phyloP scores from a whole-genome alignment of 208 protist genomes.

The Porcisia deanei region DNA sequence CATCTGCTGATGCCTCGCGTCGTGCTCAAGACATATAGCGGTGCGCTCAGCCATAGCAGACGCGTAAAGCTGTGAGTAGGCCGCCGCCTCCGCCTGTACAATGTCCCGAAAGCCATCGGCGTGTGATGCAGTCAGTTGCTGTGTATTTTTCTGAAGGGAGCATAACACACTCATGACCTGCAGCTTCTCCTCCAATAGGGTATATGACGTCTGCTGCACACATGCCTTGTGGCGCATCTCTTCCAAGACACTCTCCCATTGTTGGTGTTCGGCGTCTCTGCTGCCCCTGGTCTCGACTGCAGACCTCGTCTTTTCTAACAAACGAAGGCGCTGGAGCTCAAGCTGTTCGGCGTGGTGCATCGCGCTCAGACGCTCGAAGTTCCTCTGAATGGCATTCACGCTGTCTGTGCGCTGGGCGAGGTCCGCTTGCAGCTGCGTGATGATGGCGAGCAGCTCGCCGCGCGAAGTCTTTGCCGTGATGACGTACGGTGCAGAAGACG shows the following conservation, averaged over 20 bases:
- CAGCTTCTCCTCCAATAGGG: background rate
- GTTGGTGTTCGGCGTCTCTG: slow-evolving; percentile 7
- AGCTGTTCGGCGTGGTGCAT: slow-evolving; percentile 66
- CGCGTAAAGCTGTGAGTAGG: background rate
- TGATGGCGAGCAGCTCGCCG: slow-evolving; percentile 38
- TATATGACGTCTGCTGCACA: background rate
- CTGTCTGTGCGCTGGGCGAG: slow-evolving; percentile 70
- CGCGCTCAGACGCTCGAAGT: slow-evolving; percentile 83
- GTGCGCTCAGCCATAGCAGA: background rate
- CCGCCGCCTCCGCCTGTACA: slow-evolving; percentile 1
- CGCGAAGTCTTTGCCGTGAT: slow-evolving; percentile 38
- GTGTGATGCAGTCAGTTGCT: slow-evolving; percentile 1
- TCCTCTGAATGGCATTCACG: slow-evolving; percentile 91
- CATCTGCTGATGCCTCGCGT: slow-evolving; percentile 3
- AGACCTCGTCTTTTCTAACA: slow-evolving; percentile 17
- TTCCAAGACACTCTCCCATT: slow-evolving; percentile 1
- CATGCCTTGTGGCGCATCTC: background rate
- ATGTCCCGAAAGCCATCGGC: background rate
- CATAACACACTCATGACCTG: background rate
- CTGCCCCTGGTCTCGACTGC: slow-evolving; percentile 1
- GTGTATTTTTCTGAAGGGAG: background rate
- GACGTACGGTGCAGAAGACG: slow-evolving; percentile 9
- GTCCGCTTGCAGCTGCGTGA: slow-evolving; percentile 60
- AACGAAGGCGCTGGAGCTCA: slow-evolving; percentile 41
- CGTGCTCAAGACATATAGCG: background rate